phyloP scores from a whole-genome alignment of 805 yeast genomes.

The Kodamaea laetipori region DNA sequence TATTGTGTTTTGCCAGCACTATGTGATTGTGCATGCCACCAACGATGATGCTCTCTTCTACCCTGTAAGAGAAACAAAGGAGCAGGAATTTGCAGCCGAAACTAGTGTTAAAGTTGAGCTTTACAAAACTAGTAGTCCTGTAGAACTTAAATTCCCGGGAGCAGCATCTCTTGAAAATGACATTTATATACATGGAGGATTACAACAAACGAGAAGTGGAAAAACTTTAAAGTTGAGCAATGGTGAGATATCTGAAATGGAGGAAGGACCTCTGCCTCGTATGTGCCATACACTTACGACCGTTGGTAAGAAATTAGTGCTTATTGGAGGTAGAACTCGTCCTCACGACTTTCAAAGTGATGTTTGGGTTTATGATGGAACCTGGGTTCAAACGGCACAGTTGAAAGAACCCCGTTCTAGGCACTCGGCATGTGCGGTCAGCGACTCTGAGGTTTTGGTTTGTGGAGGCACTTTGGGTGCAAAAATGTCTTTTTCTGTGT shows the following conservation, averaged over 20 bases:
- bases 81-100: constrained; percentile 1
- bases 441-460: constrained; percentile 37
- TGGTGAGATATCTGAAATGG: not conserved
- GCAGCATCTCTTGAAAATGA: constrained; percentile 24
- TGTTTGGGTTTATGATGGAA: constrained; percentile 24
- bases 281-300: constrained; percentile 59
- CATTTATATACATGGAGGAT: constrained; percentile 43
- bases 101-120: constrained; percentile 2
- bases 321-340: constrained; percentile 68
- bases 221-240: constrained; percentile 6
- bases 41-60: constrained; percentile 25
- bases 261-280: constrained; percentile 40
- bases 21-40: constrained; percentile 66
- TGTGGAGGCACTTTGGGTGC: constrained; percentile 38
- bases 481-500: constrained; percentile 20
- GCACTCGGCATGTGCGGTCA: constrained; percentile 44
- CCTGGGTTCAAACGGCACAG: constrained; percentile 44
- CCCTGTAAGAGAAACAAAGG: not conserved
- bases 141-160: constrained; percentile 48
- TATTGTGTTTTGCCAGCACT: constrained; percentile 72
- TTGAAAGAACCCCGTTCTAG: constrained; percentile 52
- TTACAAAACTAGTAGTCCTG: not conserved
- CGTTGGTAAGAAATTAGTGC: constrained; percentile 25
- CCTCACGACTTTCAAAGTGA: constrained; percentile 51
- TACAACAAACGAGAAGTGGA: constrained; percentile 32